These are phyloP conservation scores for Capsicum rhomboideum DNA, from an alignment of 257 asterid genomes.

Conservation along the genomic window DNA sequence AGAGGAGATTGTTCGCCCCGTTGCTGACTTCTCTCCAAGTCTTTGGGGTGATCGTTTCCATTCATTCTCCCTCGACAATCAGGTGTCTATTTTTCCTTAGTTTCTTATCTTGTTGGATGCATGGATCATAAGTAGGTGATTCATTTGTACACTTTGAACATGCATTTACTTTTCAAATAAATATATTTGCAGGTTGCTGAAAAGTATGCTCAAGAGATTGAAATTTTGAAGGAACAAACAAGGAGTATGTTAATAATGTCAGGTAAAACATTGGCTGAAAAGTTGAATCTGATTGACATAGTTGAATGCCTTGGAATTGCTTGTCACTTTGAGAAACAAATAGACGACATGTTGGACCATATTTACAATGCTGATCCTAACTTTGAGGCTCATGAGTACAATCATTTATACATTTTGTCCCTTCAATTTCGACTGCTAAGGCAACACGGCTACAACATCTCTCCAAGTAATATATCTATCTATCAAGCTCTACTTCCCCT, in stretches of 20 bases:
- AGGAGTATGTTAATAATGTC: not conserved
- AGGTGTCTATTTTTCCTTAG: too few relatives aligned
- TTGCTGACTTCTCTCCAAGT: too few relatives aligned
- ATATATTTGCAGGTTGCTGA: not conserved
- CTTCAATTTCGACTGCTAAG: not conserved
- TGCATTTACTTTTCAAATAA: too few relatives aligned
- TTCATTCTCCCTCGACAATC: too few relatives aligned
- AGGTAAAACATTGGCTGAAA: not conserved
- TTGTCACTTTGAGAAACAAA: not conserved
- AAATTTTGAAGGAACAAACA: conserved; percentile 17
- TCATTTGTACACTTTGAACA: too few relatives aligned
- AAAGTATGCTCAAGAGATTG: conserved; percentile 6
- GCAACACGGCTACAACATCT: not conserved
- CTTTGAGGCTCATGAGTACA: not conserved
- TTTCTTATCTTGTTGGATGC: too few relatives aligned
- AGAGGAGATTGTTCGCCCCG: too few relatives aligned
- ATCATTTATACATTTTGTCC: not conserved
- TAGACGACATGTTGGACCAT: not conserved
- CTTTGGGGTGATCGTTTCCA: too few relatives aligned
- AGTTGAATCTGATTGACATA: conserved; percentile 9
- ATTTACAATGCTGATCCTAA: not conserved
- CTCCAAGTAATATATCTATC: not conserved
- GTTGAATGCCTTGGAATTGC: not conserved
- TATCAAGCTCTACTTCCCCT: not conserved
- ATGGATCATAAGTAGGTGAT: too few relatives aligned